Evolutionary conservation across 768 basidiomycete species (phyloP).

Genomic region (Termitomyces sp.): DNA sequence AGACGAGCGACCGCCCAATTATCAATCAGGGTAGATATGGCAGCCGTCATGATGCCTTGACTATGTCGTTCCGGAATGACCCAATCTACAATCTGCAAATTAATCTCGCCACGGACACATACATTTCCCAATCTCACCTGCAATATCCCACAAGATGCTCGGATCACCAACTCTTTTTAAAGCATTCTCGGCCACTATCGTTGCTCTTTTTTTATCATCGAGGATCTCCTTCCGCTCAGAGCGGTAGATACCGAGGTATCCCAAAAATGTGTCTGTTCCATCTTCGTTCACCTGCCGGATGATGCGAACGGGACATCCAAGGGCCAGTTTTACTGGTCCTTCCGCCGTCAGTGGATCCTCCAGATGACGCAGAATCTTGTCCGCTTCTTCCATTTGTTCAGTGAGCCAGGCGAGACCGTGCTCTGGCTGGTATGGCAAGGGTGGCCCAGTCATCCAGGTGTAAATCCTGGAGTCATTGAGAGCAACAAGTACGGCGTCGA

Average conservation of each 20-base stretch:
- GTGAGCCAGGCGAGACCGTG: constrained; percentile 20
- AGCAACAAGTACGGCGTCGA: constrained; percentile 25
- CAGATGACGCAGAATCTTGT: constrained; percentile 23
- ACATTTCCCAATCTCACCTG: constrained; percentile 31
- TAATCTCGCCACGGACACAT: not conserved
- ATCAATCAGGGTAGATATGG: constrained; percentile 6
- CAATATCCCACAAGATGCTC: constrained; percentile 47
- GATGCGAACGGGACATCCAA: constrained; percentile 37
- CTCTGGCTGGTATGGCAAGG: constrained; percentile 37
- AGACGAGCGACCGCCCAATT: constrained; percentile 12
- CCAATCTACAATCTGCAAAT: constrained; percentile 5
- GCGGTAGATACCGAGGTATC: constrained; percentile 33
- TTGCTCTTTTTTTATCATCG: constrained; percentile 25
- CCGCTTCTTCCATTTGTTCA: constrained; percentile 18
- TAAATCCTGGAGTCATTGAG: constrained; percentile 38
- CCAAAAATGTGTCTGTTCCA: constrained; percentile 20
- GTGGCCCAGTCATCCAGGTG: constrained; percentile 33
- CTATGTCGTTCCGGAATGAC: constrained; percentile 13
- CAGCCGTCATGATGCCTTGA: constrained; percentile 14
- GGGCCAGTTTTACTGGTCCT: not conserved
- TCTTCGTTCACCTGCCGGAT: constrained; percentile 39
- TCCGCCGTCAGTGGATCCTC: not conserved
- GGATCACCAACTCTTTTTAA: constrained; percentile 38
- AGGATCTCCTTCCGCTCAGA: constrained; percentile 23
- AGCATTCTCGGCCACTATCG: constrained; percentile 34